These are phyloP conservation scores for Neofusicoccum cordaticola DNA, from an alignment of 2,329 filamentous ascomycete genomes.

Conservation along the genomic window DNA sequence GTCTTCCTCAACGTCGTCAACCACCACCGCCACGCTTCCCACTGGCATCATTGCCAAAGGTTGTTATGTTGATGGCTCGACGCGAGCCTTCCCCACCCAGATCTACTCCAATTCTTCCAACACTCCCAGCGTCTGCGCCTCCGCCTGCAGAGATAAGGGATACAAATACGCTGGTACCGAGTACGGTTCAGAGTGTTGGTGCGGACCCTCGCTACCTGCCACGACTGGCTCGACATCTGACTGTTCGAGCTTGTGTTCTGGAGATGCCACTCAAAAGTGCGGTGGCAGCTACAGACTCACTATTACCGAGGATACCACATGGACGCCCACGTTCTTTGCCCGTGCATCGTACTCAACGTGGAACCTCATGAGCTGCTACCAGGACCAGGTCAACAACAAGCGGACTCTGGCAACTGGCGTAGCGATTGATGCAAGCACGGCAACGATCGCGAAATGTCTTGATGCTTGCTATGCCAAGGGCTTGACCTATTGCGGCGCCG, in stretches of 20 bases:
- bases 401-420: not conserved
- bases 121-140: not conserved
- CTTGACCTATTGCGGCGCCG: conserved; percentile 28
- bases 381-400: not conserved
- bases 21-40: not conserved
- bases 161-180: conserved; percentile 30
- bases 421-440: not conserved
- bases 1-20: not conserved
- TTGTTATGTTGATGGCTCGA: not conserved
- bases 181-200: conserved; percentile 33
- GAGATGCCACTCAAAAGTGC: not conserved
- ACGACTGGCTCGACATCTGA: not conserved
- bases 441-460: not conserved
- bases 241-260: conserved; percentile 1
- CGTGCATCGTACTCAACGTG: not conserved
- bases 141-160: conserved; percentile 15
- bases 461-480: conserved; percentile 17
- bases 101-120: not conserved
- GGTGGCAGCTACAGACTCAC: conserved; percentile 7
- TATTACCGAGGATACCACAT: not conserved
- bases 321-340: conserved; percentile 3
- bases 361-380: conserved; percentile 8
- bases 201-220: conserved; percentile 29
- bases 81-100: not conserved
- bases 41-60: not conserved